phyloP scores from a whole-genome alignment of 495 filamentous ascomycete species.

The Penicillium angulare region DNA sequence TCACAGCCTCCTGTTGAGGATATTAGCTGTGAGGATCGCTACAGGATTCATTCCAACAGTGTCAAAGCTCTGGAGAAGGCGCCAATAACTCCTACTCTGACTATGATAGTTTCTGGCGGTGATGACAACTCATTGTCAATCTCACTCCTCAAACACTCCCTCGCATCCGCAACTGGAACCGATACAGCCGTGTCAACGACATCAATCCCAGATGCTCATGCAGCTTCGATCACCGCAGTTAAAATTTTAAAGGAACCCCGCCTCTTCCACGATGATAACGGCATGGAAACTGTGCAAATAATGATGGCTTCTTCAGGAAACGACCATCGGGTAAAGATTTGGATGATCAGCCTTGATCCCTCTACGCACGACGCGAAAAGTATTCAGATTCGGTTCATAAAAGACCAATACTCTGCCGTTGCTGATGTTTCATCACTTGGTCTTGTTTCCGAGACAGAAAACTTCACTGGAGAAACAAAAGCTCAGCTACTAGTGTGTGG shows the following conservation, averaged over 20 bases:
- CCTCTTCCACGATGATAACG: background rate
- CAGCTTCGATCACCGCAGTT: slow-evolving; percentile 72
- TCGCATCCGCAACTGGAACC: background rate
- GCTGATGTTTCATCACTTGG: slow-evolving; percentile 60
- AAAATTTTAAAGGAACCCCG: slow-evolving; percentile 35
- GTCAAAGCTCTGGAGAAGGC: slow-evolving; percentile 58
- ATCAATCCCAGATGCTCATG: slow-evolving; percentile 71
- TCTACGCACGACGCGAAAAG: slow-evolving; percentile 25
- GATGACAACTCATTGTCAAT: slow-evolving; percentile 79
- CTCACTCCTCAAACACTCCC: slow-evolving; percentile 38
- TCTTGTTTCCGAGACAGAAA: slow-evolving; percentile 20
- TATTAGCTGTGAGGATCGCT: slow-evolving; percentile 33
- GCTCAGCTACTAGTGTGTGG: slow-evolving; percentile 48
- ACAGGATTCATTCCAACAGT: slow-evolving; percentile 70
- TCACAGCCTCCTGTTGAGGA: slow-evolving; percentile 15
- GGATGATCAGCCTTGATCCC: slow-evolving; percentile 52
- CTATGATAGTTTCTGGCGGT: slow-evolving; percentile 69
- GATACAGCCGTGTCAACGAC: slow-evolving; percentile 38
- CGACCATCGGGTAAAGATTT: slow-evolving; percentile 79
- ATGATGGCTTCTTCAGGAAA: slow-evolving; percentile 65
- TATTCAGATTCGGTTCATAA: slow-evolving; percentile 41
- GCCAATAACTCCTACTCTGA: slow-evolving; percentile 24
- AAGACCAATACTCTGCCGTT: slow-evolving; percentile 58
- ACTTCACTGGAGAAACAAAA: background rate
- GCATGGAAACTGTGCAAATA: slow-evolving; percentile 9